Evolutionary conservation across 179 eudicot species (phyloP).

Genomic region (Beta corolliflora): DNA sequence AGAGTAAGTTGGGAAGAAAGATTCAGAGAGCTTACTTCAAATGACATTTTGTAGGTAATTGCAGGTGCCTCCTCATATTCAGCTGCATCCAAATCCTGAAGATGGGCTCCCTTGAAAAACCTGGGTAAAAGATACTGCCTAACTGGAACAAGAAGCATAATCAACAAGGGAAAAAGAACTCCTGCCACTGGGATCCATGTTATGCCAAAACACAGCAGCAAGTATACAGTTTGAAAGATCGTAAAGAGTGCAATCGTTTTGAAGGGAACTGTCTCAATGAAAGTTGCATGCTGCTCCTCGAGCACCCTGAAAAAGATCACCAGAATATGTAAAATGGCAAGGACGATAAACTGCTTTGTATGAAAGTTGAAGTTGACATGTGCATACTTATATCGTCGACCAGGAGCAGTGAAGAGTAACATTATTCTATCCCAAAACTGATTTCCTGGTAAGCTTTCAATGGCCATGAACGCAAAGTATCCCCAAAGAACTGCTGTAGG

Average conservation of each 20-base stretch:
- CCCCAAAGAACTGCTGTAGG: constrained; percentile 99
- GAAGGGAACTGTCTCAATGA: constrained; percentile 92
- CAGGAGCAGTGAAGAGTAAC: constrained; percentile 89
- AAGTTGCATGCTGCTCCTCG: constrained; percentile 81
- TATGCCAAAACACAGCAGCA: constrained; percentile 84
- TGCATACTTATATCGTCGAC: constrained; percentile 84
- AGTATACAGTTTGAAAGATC: constrained; percentile 77
- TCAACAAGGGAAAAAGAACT: constrained; percentile 85
- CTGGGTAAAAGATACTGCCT: constrained; percentile 83
- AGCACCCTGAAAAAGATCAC: constrained; percentile 52
- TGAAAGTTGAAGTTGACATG: not conserved
- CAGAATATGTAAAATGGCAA: not conserved
- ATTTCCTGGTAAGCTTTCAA: constrained; percentile 97
- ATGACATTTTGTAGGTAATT: constrained; percentile 59
- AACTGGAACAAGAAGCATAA: constrained; percentile 96
- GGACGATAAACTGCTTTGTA: constrained; percentile 1
- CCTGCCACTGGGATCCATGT: constrained; percentile 99
- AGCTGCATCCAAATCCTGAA: constrained; percentile 95
- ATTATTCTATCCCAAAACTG: constrained; percentile 94
- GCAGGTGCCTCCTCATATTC: constrained; percentile 89
- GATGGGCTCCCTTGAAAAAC: constrained; percentile 84
- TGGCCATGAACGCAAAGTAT: constrained; percentile 98
- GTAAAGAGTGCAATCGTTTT: constrained; percentile 79
- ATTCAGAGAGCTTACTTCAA: constrained; percentile 49
- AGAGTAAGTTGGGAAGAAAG: not conserved